Evolutionary conservation across 2,329 filamentous ascomycete species (phyloP).

Genomic region (Fusarium pseudocircinatum): DNA sequence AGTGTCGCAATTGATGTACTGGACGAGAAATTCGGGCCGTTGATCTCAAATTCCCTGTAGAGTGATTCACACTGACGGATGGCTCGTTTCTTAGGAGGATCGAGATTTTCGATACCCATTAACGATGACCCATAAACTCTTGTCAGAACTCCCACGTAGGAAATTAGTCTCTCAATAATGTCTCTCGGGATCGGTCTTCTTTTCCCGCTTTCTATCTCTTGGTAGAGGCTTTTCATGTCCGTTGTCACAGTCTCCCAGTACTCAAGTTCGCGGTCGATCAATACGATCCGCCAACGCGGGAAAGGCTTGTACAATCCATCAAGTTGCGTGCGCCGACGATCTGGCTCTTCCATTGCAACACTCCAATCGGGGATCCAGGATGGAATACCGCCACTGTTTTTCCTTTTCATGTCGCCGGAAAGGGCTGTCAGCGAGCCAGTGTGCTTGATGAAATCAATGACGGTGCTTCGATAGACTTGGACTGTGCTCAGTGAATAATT

Average conservation of each 20-base stretch:
- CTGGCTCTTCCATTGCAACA: not conserved
- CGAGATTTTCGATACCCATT: not conserved
- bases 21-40: fast-evolving
- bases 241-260: not conserved
- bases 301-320: fast-evolving
- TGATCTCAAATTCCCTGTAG: fast-evolving
- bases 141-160: not conserved
- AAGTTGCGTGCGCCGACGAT: not conserved
- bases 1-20: fast-evolving
- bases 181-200: not conserved
- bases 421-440: not conserved
- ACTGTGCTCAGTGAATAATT: not conserved
- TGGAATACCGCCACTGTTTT: not conserved
- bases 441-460: not conserved
- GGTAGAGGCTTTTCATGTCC: not conserved
- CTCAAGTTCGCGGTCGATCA: fast-evolving
- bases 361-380: not conserved
- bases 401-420: not conserved
- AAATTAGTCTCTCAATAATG: fast-evolving
- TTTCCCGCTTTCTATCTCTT: not conserved
- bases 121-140: fast-evolving
- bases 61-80: fast-evolving
- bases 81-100: fast-evolving
- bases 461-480: not conserved
- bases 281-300: fast-evolving